Conservation (phyloP, 495 filamentous ascomycete genomes). For the Penicillium salamii region DNA sequence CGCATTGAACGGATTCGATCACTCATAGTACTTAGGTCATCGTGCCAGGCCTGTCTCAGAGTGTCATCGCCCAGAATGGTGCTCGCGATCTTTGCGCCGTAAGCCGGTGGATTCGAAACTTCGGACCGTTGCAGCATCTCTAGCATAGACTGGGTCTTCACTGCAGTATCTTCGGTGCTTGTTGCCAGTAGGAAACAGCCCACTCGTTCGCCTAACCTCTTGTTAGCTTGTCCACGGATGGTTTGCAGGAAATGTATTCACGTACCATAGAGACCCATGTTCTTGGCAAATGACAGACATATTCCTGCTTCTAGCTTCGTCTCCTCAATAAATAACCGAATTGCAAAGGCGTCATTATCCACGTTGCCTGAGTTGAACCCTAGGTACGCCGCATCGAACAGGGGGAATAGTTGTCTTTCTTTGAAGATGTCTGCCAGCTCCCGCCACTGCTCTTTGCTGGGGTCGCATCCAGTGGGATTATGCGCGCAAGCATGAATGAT, state of each 20-base stretch:
- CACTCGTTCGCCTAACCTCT: slow-evolving; percentile 26
- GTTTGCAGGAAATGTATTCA: not conserved
- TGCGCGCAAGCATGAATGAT: slow-evolving; percentile 48
- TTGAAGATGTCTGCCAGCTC: slow-evolving; percentile 32
- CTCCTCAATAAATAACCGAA: slow-evolving; percentile 35
- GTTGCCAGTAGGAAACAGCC: slow-evolving; percentile 21
- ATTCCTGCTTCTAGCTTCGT: slow-evolving; percentile 27
- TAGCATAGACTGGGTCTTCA: slow-evolving; percentile 26
- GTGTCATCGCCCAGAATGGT: slow-evolving; percentile 25
- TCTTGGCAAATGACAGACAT: slow-evolving; percentile 45
- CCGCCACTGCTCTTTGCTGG: slow-evolving; percentile 39
- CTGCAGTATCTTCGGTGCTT: slow-evolving; percentile 11
- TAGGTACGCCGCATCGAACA: slow-evolving; percentile 47
- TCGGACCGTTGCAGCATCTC: slow-evolving; percentile 37
- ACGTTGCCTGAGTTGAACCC: slow-evolving; percentile 42
- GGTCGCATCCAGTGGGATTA: slow-evolving; percentile 47
- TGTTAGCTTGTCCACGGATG: not conserved
- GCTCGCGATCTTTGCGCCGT: slow-evolving; percentile 38
- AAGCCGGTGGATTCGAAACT: slow-evolving; percentile 39
- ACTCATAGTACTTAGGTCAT: slow-evolving; percentile 42
- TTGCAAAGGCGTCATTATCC: slow-evolving; percentile 41
- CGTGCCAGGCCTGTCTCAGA: slow-evolving; percentile 32
- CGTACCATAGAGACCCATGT: slow-evolving; percentile 47
- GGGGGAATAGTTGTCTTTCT: slow-evolving; percentile 30
- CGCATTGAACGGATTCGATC: slow-evolving; percentile 35